These are phyloP conservation scores for Cyberlindnera amylophila DNA, from an alignment of 805 yeast species.

Conservation along the genomic window DNA sequence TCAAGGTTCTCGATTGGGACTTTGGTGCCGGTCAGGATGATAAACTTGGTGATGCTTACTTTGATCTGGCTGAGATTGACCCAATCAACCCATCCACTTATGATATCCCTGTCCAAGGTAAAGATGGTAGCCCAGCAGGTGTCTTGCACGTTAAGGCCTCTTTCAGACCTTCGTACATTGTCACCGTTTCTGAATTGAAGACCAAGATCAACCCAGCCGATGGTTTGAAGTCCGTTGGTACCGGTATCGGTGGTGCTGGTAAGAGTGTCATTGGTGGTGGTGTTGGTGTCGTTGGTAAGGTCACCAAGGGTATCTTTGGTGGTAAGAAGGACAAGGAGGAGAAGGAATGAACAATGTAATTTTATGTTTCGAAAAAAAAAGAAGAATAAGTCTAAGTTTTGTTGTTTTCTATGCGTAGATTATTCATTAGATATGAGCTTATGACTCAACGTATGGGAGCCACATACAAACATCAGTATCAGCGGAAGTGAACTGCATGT, in stretches of 20 bases:
- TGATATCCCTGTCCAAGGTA: constrained; percentile 45
- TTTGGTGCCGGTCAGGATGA: constrained; percentile 87
- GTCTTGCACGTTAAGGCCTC: constrained; percentile 50
- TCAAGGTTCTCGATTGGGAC: constrained; percentile 86
- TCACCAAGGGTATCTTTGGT: constrained; percentile 39
- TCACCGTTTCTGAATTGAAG: constrained; percentile 36
- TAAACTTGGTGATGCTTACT: constrained; percentile 58
- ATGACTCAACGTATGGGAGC: constrained; percentile 75
- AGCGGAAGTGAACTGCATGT: constrained; percentile 25
- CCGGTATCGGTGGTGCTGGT: constrained; percentile 46
- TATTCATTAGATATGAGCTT: too few relatives aligned
- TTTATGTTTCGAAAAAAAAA: too few relatives aligned
- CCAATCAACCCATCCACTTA: constrained; percentile 51
- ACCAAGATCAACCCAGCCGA: constrained; percentile 40
- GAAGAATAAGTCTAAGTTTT: too few relatives aligned
- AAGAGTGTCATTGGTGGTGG: constrained; percentile 41
- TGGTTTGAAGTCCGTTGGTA: constrained; percentile 49
- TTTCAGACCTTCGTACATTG: constrained; percentile 70
- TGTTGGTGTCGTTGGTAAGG: constrained; percentile 41
- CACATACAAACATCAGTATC: constrained; percentile 23
- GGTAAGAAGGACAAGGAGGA: constrained; percentile 17
- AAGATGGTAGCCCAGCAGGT: constrained; percentile 51
- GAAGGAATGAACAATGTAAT: neutral
- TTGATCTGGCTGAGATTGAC: constrained; percentile 58
- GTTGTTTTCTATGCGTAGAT: too few relatives aligned